Percentiles rank a stretch among this genome's conserved stretches.
These are phyloP conservation scores for Luffa acutangula DNA, from an alignment of 306 rosid genomes.

Conservation along the genomic window DNA sequence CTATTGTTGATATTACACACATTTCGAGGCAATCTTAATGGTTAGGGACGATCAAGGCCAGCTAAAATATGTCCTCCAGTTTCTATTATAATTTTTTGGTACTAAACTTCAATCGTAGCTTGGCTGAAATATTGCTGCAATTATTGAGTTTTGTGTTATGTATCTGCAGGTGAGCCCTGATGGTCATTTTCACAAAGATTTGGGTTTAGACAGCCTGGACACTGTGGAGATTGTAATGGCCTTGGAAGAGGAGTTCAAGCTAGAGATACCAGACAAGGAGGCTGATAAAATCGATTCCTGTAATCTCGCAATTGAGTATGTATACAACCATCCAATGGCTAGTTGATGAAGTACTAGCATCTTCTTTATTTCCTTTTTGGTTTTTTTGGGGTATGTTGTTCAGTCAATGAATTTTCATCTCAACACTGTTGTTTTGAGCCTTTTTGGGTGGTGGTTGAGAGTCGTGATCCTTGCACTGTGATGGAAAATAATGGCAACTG, in stretches of 20 bases:
- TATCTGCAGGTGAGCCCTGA: constrained; percentile 56
- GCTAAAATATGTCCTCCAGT: background rate
- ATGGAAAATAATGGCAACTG: constrained; percentile 6
- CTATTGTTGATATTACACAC: background rate
- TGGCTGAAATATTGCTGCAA: background rate
- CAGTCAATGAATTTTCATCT: background rate
- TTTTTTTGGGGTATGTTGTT: background rate
- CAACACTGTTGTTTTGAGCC: background rate
- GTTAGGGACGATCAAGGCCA: background rate
- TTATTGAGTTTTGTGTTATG: constrained; percentile 8
- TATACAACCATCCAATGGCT: constrained; percentile 88
- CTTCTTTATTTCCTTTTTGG: constrained; percentile 11
- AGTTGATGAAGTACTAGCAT: constrained; percentile 21
- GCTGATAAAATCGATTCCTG: constrained; percentile 81
- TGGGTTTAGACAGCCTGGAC: constrained; percentile 97
- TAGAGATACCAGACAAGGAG: constrained; percentile 91
- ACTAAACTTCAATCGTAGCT: background rate
- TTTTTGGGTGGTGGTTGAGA: background rate
- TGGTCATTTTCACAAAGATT: constrained; percentile 82
- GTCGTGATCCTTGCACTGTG: background rate
- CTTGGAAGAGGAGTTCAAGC: constrained; percentile 93
- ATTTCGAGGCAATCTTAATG: background rate
- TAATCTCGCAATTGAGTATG: constrained; percentile 76
- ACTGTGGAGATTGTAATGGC: constrained; percentile 96
- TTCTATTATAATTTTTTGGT: background rate